Evolutionary conservation across 208 protist species (phyloP), one percentile per base, ranked within the genome.

Genomic region (Leishmania tarentolae): DNA sequence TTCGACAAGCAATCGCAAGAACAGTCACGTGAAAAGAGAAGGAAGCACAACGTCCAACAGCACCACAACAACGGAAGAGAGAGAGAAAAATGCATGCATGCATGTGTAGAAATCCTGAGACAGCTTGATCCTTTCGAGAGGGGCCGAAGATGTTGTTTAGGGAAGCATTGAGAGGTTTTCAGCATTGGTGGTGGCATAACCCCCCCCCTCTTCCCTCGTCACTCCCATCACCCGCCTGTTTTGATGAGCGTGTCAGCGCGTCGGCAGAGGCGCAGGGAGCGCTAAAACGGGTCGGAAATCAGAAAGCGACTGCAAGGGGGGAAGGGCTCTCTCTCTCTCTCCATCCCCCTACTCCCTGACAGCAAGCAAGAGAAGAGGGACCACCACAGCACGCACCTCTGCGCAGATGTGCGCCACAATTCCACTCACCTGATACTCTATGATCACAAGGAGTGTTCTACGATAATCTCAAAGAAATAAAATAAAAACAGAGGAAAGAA

Each of bases 31-130:
- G n/a, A 79, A 80, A 66, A 19, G 70, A 73, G 40, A n/a, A 63
- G 65, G 75, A 37, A 44, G 50, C 28, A 77, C 44, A 70, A 52
- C 28, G 57, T 50, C 28, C 78, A 3, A 52, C 52, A 76, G 57
- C 65, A 70, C 47, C 68, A 81, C 57, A 56, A 37, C 52, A 78
- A 46, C 28, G 28, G 28, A 75, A 61, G 56, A 61, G 24, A 61
- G 56, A 61, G 56, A n/a, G 24, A n/a, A 31, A 28, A 5, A 63
- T 35, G 28, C 50, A 19, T 17, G 50, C 50, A 21, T 63, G 57
- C 17, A n/a, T 24, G 28, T 63, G 57, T 63, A n/a, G 7, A 63
- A 63, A 63, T 63, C 24, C 24, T 19, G 57, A 63, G 28, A 63
- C 28, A 19, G 15, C 57, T 63, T 28, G 57, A 63, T 63, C 57